Conservation (phyloP, 768 basidiomycete species). For the Mycena vulgaris region DNA sequence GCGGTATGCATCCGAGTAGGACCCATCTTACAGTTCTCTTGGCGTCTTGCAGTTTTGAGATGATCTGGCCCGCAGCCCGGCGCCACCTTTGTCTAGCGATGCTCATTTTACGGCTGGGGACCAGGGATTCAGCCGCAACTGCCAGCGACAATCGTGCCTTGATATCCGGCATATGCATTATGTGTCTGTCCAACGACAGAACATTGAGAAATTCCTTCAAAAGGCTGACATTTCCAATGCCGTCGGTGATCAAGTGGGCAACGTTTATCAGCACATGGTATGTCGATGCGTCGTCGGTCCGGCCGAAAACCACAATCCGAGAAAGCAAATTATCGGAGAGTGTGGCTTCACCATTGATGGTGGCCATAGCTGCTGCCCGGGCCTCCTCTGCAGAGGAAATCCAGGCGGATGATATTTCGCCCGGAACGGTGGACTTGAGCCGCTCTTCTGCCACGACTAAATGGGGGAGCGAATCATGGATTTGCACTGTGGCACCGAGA, state of each 20-base stretch:
- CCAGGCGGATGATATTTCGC: conserved; percentile 56
- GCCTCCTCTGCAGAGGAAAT: conserved; percentile 55
- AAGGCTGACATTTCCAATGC: conserved; percentile 58
- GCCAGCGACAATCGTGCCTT: conserved; percentile 59
- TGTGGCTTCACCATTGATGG: conserved; percentile 52
- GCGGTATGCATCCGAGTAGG: neutral
- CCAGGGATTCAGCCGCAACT: conserved; percentile 54
- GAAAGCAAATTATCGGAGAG: conserved; percentile 62
- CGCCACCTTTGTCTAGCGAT: conserved; percentile 62
- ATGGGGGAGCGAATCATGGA: conserved; percentile 47
- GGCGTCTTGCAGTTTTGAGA: conserved; percentile 50
- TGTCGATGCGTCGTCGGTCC: conserved; percentile 51
- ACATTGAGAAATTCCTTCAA: conserved; percentile 62
- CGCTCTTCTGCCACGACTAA: conserved; percentile 61
- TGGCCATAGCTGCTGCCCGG: conserved; percentile 41
- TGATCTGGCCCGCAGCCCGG: conserved; percentile 56
- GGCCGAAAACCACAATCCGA: conserved; percentile 58
- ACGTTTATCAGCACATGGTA: conserved; percentile 61
- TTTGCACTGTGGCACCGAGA: conserved; percentile 59
- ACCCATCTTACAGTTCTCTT: conserved; percentile 53
- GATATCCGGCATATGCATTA: conserved; percentile 47
- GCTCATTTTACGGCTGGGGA: conserved; percentile 51
- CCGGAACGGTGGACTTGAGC: conserved; percentile 48
- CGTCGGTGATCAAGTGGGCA: conserved; percentile 69
- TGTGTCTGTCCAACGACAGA: conserved; percentile 43